A percentile compares a stretch with the other conserved stretches of the same genome.
phyloP scores from a whole-genome alignment of 805 yeast species.

The Hanseniaspora thailandica region DNA sequence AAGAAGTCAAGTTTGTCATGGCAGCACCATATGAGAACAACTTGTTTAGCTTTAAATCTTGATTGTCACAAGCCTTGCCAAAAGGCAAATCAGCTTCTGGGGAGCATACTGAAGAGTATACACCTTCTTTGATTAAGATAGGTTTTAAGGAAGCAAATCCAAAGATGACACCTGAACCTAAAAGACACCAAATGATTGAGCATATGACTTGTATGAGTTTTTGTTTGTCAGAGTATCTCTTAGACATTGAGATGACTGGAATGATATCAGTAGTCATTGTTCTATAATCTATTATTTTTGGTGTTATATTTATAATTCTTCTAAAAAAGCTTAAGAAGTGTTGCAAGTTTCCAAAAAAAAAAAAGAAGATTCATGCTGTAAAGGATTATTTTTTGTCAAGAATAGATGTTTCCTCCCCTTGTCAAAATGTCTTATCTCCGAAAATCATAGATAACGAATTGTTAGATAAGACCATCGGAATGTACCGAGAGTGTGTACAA shows the following conservation, averaged over 20 bases:
- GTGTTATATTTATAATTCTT: not conserved
- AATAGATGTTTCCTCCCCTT: no score
- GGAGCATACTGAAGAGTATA: constrained; percentile 53
- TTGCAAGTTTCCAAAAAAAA: no score
- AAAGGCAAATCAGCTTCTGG: constrained; percentile 16
- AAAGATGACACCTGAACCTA: constrained; percentile 87
- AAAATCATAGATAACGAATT: no score
- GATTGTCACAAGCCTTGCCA: constrained; percentile 46
- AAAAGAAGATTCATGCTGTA: no score
- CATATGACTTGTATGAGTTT: constrained; percentile 45
- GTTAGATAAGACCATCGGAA: no score
- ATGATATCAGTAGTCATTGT: not conserved
- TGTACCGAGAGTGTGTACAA: no score
- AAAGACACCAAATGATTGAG: constrained; percentile 75
- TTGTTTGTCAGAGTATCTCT: constrained; percentile 6
- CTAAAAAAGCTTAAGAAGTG: no score
- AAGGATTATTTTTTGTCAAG: no score
- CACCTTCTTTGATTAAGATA: constrained; percentile 61
- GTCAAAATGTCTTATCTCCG: no score
- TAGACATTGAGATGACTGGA: not conserved
- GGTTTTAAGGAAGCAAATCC: constrained; percentile 95
- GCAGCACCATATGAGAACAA: constrained; percentile 82
- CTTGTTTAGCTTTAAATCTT: constrained; percentile 69
- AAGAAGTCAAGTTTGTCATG: constrained; percentile 69
- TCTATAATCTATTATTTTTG: not conserved